phyloP scores from a whole-genome alignment of 169 alveolate genomes.

The Miamiensis avidus region DNA sequence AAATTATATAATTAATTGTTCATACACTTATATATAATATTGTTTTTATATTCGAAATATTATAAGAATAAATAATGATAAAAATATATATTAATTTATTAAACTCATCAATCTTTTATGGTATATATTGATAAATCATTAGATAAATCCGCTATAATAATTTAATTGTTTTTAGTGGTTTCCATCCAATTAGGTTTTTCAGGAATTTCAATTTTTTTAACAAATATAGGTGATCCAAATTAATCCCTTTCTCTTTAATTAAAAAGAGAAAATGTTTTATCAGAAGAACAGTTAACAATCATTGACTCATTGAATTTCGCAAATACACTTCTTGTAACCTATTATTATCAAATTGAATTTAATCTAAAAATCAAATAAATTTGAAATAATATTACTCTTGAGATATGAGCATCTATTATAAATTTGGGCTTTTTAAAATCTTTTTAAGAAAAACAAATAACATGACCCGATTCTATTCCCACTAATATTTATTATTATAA shows the following conservation, averaged over 20 bases:
- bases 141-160: slow-evolving; percentile 11
- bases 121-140: slow-evolving; percentile 9
- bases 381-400: slow-evolving; percentile 1
- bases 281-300: slow-evolving; percentile 12
- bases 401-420: slow-evolving; percentile 23
- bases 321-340: slow-evolving; percentile 13
- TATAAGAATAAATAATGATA: no score
- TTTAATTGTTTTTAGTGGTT: slow-evolving; percentile 12
- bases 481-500: slow-evolving; percentile 5
- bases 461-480: slow-evolving; percentile 19
- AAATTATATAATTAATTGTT: no score
- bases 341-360: no score
- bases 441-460: slow-evolving; percentile 14
- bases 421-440: slow-evolving; percentile 25
- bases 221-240: slow-evolving; percentile 14
- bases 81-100: no score
- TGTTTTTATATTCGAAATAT: no score
- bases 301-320: slow-evolving; percentile 20
- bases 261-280: slow-evolving; percentile 17
- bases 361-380: no score
- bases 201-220: slow-evolving; percentile 9
- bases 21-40: no score
- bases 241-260: slow-evolving; percentile 10
- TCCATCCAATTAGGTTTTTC: slow-evolving; percentile 30
- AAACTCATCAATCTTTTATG: slow-evolving; percentile 8